Base-by-base conservation (phyloP, 805 yeast species). In the Nakazawaea laoshanensis region DNA sequence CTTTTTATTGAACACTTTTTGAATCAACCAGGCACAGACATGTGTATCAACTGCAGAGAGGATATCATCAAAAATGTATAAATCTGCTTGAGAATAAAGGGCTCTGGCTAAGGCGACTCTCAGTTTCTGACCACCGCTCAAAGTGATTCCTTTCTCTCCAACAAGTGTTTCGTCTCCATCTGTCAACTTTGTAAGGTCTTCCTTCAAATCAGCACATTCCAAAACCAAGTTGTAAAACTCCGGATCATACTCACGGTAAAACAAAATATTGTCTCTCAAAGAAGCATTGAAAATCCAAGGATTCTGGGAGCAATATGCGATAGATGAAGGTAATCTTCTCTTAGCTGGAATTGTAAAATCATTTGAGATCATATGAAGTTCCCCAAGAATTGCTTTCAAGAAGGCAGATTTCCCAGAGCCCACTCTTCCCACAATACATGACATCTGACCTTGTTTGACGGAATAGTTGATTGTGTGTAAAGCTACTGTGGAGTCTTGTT, bases 251-350 rank as follows among this genome's bases (percentile, higher is more conserved):
- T 67, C 78, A 50, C 79, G 85, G 14, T 97, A 97, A 57, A 92
- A 92, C 33, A 86, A 54, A 48, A 92, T 83, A 50, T 92, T 92
- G 19, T 89, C 96, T 45, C 74, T 80, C 5, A 92, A 88, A 3
- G 94, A 67, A 21, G 95, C 96, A 52, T 92, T 92, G 81, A 87
- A 80, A 42, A 92, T 87, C 97, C 98, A 92, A 1, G 98, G 92
- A 26, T 81, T 65, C 46, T 77, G 84, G 1, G 81, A 62, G 49
- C 81, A 75, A 43, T 72, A 76, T 0, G 82, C 79, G 25, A 74
- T 48, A 1, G 65, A 47, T 4, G 77, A 76, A 11, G 40, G 39
- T 9, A 55, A 36, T 4, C 45, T 39, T 4, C 55, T 43, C 11
- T 42, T 41, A 19, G 42, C 29, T 7, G 30, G 26, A 32, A 36